Percentiles rank a stretch among this genome's conserved stretches.
Evolutionary conservation across 208 protist genomes (phyloP).

Genomic region (Acanthamoeba castellanii): DNA sequence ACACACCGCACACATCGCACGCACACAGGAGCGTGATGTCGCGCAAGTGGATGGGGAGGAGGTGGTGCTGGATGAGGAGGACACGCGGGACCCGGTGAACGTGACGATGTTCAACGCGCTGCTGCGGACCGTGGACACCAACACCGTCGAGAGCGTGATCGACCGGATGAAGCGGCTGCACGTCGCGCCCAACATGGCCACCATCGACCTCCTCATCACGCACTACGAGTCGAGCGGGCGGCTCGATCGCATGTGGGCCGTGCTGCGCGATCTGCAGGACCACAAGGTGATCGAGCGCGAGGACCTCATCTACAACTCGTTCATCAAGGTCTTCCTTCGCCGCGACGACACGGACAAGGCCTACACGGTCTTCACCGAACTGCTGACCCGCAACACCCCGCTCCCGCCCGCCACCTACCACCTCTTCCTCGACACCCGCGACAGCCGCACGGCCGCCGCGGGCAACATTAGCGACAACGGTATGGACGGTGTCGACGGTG

Average conservation of each 20-base stretch:
- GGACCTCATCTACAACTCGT: conserved; percentile 31
- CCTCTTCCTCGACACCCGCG: not conserved
- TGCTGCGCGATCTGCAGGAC: conserved; percentile 4
- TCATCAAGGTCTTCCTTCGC: conserved; percentile 14
- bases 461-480: not conserved
- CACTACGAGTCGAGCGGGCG: not conserved
- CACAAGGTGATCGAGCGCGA: not conserved
- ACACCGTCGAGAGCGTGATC: not conserved
- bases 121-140: not conserved
- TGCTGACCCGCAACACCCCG: not conserved
- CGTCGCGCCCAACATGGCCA: not conserved
- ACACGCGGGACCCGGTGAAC: not conserved
- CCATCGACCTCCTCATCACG: not conserved
- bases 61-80: not conserved
- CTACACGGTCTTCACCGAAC: not conserved
- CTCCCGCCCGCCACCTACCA: conserved; percentile 18
- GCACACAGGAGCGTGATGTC: not conserved
- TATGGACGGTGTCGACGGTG: too few species aligned
- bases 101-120: not conserved
- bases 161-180: not conserved
- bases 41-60: not conserved
- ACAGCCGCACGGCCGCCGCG: not conserved
- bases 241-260: conserved; percentile 7
- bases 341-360: not conserved
- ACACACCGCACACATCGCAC: too few species aligned